Evolutionary conservation across 768 basidiomycete species (phyloP).

Genomic region (Lactarius evosmus): DNA sequence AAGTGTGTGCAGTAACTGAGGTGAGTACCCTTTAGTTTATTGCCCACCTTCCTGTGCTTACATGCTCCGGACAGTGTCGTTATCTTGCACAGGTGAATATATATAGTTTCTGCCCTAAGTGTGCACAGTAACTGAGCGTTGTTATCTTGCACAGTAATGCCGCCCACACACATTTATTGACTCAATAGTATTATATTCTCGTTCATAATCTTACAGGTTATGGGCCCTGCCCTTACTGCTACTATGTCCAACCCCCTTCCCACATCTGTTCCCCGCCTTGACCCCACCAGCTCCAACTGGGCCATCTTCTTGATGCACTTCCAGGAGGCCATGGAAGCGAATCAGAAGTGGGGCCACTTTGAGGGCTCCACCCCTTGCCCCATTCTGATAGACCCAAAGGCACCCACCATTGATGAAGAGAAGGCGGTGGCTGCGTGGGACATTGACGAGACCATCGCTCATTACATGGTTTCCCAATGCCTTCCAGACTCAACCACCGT

Average conservation of each 20-base stretch:
- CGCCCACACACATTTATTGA: no score
- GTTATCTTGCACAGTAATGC: no score
- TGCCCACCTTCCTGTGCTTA: no score
- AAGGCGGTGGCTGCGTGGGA: not conserved
- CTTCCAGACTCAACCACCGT: not conserved
- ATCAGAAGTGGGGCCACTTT: not conserved
- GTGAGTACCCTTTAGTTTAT: not conserved
- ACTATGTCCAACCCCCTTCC: not conserved
- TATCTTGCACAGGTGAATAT: no score
- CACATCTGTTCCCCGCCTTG: not conserved
- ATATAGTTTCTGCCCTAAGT: no score
- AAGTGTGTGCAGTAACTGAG: no score
- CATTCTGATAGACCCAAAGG: not conserved
- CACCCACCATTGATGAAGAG: not conserved
- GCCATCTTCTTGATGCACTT: not conserved
- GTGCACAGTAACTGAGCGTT: no score
- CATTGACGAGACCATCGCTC: not conserved
- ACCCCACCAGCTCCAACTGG: not conserved
- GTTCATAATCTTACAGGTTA: not conserved
- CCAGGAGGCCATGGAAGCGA: slow-evolving; percentile 1
- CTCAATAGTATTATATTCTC: no score
- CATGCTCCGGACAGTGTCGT: no score
- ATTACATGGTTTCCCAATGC: not conserved
- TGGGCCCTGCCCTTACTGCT: not conserved
- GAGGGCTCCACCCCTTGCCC: not conserved